Base-by-base conservation (phyloP, 139 green algal species). In the Yamagishiella unicocca region DNA sequence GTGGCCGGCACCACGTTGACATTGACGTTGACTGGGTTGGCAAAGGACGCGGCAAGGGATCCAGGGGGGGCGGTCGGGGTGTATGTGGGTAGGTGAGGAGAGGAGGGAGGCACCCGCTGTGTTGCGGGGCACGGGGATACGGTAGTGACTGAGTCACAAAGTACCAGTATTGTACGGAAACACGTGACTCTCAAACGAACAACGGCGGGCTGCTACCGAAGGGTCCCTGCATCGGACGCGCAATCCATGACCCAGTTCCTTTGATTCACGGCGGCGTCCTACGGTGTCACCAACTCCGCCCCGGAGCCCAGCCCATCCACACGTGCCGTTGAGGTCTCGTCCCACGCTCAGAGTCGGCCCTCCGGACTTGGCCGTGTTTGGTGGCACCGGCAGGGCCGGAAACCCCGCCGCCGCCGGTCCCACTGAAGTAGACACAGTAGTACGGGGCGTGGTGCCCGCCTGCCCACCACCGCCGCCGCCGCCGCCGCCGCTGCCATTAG, bases 1-100 rank as follows among this genome's bases (percentile, higher is more conserved):
- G 79, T 54, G 2, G 27, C 29, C 10, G 78, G 79, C 17, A 85
- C 79, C 6, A 85, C 79, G n/a, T 85, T 85, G 38, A 85, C 79
- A 29, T 85, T 85, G 42, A 85, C 45, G 61, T 85, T 85, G 40
- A 85, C 79, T 75, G 61, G 5, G 40, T n/a, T n/a, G n/a, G n/a
- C n/a, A n/a, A n/a, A n/a, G n/a, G n/a, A n/a, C n/a, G n/a, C n/a
- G n/a, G n/a, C n/a, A n/a, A n/a, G n/a, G n/a, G n/a, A 17, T 17
- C 14, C 50, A 58, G 50, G 50, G 50, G 12, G 50, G 50, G 17
- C 12, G 17, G 50, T 12, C 50, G 50, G 50, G 14, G 50, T 58
- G 50, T 58, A n/a, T n/a, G n/a, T n/a, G n/a, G n/a, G n/a, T n/a
- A n/a, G n/a, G n/a, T n/a, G n/a, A n/a, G n/a, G n/a, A n/a, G n/a